Evolutionary conservation across 2,329 filamentous ascomycete species (phyloP).

Genomic region (Ilyonectria mors-panacis): DNA sequence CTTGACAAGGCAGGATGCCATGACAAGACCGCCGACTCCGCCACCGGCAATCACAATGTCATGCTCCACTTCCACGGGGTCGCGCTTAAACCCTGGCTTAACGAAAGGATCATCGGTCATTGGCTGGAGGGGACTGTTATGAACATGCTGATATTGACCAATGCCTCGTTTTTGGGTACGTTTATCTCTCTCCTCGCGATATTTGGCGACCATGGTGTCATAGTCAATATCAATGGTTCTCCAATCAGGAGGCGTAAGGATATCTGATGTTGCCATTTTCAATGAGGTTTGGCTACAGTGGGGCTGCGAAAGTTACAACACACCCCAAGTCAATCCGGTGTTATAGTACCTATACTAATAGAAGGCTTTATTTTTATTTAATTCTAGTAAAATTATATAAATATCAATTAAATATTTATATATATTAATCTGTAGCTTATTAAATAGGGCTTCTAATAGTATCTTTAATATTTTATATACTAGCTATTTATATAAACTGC

Average conservation of each 20-base stretch:
- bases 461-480: too few relatives aligned
- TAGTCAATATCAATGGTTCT: constrained; percentile 3
- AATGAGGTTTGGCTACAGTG: neutral
- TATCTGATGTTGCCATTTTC: constrained; percentile 1
- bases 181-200: constrained; percentile 3
- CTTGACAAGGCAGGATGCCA: constrained; percentile 1
- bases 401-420: too few relatives aligned
- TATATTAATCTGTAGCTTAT: too few relatives aligned
- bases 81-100: neutral
- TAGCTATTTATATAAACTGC: too few relatives aligned
- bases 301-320: too few relatives aligned
- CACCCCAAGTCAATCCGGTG: too few relatives aligned
- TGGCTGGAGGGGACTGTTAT: constrained; percentile 2
- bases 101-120: constrained; percentile 3
- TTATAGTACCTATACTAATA: too few relatives aligned
- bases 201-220: neutral
- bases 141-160: constrained; percentile 1
- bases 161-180: constrained; percentile 4
- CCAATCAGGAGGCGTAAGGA: constrained; percentile 5
- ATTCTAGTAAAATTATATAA: too few relatives aligned
- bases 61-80: constrained; percentile 1
- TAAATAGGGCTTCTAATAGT: too few relatives aligned
- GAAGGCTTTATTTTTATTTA: too few relatives aligned
- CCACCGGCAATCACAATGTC: neutral
- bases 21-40: constrained; percentile 6